phyloP scores from a whole-genome alignment of 345 rosid genomes.

The Draba incana region DNA sequence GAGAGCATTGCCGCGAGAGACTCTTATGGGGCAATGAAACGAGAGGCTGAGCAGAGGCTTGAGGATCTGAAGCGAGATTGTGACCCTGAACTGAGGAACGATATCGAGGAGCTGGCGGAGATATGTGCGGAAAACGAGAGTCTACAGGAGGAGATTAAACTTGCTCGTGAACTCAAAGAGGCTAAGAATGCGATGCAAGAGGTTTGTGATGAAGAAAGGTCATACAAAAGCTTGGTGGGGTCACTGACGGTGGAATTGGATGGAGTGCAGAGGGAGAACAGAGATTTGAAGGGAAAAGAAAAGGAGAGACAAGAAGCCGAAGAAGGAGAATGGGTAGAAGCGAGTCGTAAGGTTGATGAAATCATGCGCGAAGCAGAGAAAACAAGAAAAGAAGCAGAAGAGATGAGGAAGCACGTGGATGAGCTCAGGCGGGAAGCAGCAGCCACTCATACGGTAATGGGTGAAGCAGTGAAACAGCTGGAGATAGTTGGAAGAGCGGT shows the following conservation, averaged over 20 bases:
- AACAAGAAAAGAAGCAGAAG: slow-evolving; percentile 56
- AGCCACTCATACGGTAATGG: slow-evolving; percentile 35
- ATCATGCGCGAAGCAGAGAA: slow-evolving; percentile 54
- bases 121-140: slow-evolving; percentile 55
- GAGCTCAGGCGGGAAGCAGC: slow-evolving; percentile 47
- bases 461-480: slow-evolving; percentile 56
- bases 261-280: slow-evolving; percentile 48
- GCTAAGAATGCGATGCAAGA: slow-evolving; percentile 56
- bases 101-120: slow-evolving; percentile 54
- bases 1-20: slow-evolving; percentile 46
- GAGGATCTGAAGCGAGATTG: slow-evolving; percentile 46
- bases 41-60: slow-evolving; percentile 51
- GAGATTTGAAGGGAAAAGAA: slow-evolving; percentile 44
- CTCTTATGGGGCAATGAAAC: slow-evolving; percentile 48
- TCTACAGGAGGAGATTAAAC: slow-evolving; percentile 60
- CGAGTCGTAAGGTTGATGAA: slow-evolving; percentile 42
- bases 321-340: slow-evolving; percentile 31
- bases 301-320: slow-evolving; percentile 37
- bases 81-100: slow-evolving; percentile 52
- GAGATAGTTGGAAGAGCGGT: slow-evolving; percentile 47
- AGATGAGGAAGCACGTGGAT: slow-evolving; percentile 49
- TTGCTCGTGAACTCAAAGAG: slow-evolving; percentile 67
- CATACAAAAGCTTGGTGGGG: slow-evolving; percentile 50
- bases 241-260: slow-evolving; percentile 59
- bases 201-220: slow-evolving; percentile 58